Evolutionary conservation across 768 basidiomycete species (phyloP), one percentile per base, ranked within the genome.

Genomic region (Solioccasus polychromus): DNA sequence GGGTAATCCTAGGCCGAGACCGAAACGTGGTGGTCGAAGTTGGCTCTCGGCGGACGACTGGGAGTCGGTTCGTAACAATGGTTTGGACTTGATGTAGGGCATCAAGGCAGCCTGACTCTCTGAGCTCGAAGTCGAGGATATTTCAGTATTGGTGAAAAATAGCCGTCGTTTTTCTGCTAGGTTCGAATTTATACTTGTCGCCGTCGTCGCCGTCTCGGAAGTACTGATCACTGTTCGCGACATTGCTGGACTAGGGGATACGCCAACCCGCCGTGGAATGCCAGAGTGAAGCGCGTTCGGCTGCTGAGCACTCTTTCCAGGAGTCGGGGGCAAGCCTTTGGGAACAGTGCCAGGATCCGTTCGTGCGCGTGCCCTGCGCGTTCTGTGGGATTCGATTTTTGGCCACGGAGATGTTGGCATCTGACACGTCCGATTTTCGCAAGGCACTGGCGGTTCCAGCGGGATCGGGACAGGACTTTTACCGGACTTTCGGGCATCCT

Each of bases 111-210:
- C 49, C 14, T 72, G 72, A 36, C 68, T 67, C 22, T 71, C 75
- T 3, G 72, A 73, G 37, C 73, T 66, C 17, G 65, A 68, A 8
- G 75, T 72, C 3, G 70, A 59, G n/a, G 69, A 55, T 10, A 71
- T 66, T 34, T 71, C 70, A 1, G 71, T 69, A 45, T 76, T 77
- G 7, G 73, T 66, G 20, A 78, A 71, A 10, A 70, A 71, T 15
- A 77, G 59, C 32, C 68, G 74, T 5, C 75, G 68, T 39, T 62
- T 64, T 19, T 61, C 60, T n/a, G 18, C 43, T 23, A 37, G 52
- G 10, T 18, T 35, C 20, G 48, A 28, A 15, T 71, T 66, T 29
- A 62, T 59, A 35, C 60, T 58, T 37, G 67, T 67, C n/a, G 50
- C 42, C 42, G 76, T 73, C 24, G 54, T 44, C 3, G 52, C 38